phyloP scores from a whole-genome alignment of 345 rosid species.

The Citrus trifoliata region DNA sequence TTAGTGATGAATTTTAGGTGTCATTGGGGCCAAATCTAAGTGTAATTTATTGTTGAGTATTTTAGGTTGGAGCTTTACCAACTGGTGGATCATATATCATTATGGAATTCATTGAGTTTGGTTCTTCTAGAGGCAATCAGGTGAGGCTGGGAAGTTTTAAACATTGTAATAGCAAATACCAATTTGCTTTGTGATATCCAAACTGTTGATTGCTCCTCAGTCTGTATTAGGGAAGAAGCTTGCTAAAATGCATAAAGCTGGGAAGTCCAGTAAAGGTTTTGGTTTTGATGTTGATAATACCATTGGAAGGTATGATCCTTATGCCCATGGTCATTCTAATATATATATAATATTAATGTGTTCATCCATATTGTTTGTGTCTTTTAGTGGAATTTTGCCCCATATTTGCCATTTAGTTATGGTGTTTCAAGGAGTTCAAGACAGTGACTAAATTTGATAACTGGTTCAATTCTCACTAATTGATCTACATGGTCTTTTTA shows the following conservation, averaged over 20 bases:
- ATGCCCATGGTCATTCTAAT: neutral
- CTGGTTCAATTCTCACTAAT: constrained; percentile 7
- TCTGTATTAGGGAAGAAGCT: constrained; percentile 76
- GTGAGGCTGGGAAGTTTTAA: constrained; percentile 36
- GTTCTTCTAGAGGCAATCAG: constrained; percentile 76
- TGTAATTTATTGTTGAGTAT: constrained; percentile 9
- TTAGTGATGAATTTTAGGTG: neutral
- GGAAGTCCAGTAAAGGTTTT: constrained; percentile 74
- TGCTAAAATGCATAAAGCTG: constrained; percentile 94
- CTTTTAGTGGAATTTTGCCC: neutral
- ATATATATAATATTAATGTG: neutral
- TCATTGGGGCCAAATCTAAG: neutral
- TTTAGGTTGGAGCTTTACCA: constrained; percentile 73
- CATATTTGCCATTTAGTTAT: neutral
- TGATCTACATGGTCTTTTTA: constrained; percentile 25
- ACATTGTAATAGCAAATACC: constrained; percentile 1
- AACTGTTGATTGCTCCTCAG: constrained; percentile 39
- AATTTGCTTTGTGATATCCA: constrained; percentile 7
- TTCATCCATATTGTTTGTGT: neutral
- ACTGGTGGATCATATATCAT: constrained; percentile 85
- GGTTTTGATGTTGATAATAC: constrained; percentile 92
- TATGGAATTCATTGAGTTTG: constrained; percentile 85
- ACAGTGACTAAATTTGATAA: neutral
- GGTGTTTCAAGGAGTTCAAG: neutral
- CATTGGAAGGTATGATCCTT: constrained; percentile 68